A percentile compares a stretch with the other conserved stretches of the same genome.
These are phyloP conservation scores for Melampsora americana DNA, from an alignment of 1,284 basidiomycete genomes.

Conservation along the genomic window DNA sequence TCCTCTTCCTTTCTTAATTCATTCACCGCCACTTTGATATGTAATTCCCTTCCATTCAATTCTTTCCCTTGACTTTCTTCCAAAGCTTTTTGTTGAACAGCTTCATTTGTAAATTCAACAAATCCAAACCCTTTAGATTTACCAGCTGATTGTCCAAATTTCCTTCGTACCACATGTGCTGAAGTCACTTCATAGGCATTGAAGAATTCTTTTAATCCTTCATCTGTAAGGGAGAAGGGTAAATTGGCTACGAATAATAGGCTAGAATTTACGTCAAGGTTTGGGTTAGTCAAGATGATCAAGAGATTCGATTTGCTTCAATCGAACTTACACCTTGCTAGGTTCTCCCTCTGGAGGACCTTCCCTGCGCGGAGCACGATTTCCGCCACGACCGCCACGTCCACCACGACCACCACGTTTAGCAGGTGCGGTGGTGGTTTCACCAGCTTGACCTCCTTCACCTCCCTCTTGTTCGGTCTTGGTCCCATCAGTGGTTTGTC, in stretches of 20 bases:
- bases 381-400: conserved; percentile 16
- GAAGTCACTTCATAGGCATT: conserved; percentile 72
- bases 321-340: conserved; percentile 23
- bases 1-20: conserved; percentile 39
- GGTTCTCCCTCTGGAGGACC: conserved; percentile 29
- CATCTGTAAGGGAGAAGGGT: conserved; percentile 82
- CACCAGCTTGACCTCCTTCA: conserved; percentile 61
- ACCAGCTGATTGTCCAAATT: conserved; percentile 68
- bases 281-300: not conserved
- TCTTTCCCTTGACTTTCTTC: conserved; percentile 73
- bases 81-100: conserved; percentile 80
- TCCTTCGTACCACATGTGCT: conserved; percentile 78
- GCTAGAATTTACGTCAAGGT: conserved; percentile 46
- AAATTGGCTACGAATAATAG: conserved; percentile 93
- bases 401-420: not conserved
- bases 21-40: conserved; percentile 48
- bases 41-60: conserved; percentile 54
- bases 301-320: no score
- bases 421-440: conserved; percentile 60
- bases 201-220: conserved; percentile 70
- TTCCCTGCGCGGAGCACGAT: conserved; percentile 13
- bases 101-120: conserved; percentile 79
- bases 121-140: conserved; percentile 92
- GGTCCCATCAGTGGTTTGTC: conserved; percentile 69
- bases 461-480: conserved; percentile 63